phyloP scores from a whole-genome alignment of 2,329 filamentous ascomycete species.

The Sporothrix sp. region DNA sequence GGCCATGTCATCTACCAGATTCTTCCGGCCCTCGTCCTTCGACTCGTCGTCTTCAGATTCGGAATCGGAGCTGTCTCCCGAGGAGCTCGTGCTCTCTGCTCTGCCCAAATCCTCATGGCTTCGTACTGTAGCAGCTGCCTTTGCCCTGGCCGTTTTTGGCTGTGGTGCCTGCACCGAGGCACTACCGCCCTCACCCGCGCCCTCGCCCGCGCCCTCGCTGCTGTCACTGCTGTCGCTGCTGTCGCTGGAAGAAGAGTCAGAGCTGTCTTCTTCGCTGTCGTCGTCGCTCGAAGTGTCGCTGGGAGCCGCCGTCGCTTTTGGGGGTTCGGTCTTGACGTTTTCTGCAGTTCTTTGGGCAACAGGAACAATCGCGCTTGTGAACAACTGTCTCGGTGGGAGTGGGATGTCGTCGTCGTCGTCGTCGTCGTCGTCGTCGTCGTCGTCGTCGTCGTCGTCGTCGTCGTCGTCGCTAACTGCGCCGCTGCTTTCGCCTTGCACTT shows the following conservation, averaged over 20 bases:
- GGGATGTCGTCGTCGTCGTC: not conserved
- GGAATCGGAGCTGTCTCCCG: not conserved
- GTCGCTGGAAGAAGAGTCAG: not conserved
- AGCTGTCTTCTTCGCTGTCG: slow-evolving; percentile 2
- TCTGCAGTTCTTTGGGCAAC: too few species aligned
- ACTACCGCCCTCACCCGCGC: not conserved
- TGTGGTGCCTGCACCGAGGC: not conserved
- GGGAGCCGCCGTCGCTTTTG: too few species aligned
- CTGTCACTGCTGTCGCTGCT: not conserved
- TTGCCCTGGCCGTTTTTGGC: not conserved
- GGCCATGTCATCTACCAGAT: not conserved
- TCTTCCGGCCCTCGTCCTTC: not conserved
- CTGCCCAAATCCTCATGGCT: not conserved
- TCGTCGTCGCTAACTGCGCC: not conserved
- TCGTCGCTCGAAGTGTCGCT: not conserved
- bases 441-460: not conserved
- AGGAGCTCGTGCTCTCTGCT: not conserved
- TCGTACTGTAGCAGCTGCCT: not conserved
- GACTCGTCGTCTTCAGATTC: not conserved
- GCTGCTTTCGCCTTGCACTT: not conserved
- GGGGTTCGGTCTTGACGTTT: too few species aligned
- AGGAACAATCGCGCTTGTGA: too few species aligned
- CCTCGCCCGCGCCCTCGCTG: not conserved
- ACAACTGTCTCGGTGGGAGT: too few species aligned
- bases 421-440: not conserved